Evolutionary conservation across 371 early-diverging fungal genomes (phyloP).

Genomic region (Mortierella sp.): DNA sequence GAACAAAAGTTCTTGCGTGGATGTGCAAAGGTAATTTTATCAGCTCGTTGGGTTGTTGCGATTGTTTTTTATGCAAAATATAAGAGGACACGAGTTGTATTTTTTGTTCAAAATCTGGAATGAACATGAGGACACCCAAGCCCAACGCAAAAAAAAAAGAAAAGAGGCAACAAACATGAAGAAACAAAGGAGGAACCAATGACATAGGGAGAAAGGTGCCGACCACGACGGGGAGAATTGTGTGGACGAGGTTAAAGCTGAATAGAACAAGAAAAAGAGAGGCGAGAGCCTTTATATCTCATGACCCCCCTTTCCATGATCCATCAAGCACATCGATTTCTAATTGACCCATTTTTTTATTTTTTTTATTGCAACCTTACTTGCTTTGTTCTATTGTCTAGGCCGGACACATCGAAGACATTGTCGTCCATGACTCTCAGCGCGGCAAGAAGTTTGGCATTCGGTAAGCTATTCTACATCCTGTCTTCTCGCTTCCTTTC

Average conservation of each 20-base stretch:
- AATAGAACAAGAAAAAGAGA: neutral
- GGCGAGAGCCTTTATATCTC: neutral
- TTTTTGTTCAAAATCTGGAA: neutral
- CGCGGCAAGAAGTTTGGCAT: slow-evolving; percentile 93
- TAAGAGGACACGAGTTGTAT: neutral
- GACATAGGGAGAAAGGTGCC: neutral
- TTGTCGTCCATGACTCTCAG: slow-evolving; percentile 94
- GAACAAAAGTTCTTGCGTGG: slow-evolving; percentile 97
- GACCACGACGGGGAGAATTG: neutral
- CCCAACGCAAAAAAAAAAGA: neutral
- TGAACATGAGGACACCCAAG: neutral
- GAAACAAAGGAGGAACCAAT: slow-evolving; percentile 2
- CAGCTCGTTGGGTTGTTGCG: neutral
- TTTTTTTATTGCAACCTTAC: neutral
- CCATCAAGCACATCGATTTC: neutral
- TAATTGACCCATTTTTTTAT: neutral
- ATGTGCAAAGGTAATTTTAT: slow-evolving; percentile 80
- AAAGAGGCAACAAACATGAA: neutral
- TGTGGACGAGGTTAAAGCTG: neutral
- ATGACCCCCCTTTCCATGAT: neutral
- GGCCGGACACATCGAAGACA: slow-evolving; percentile 93
- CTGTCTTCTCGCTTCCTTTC: neutral
- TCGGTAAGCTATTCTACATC: slow-evolving; percentile 38
- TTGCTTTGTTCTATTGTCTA: slow-evolving; percentile 29
- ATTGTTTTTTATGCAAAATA: neutral